Conservation (phyloP, 164 flowering plant genomes). For the Houttuynia cordata region DNA sequence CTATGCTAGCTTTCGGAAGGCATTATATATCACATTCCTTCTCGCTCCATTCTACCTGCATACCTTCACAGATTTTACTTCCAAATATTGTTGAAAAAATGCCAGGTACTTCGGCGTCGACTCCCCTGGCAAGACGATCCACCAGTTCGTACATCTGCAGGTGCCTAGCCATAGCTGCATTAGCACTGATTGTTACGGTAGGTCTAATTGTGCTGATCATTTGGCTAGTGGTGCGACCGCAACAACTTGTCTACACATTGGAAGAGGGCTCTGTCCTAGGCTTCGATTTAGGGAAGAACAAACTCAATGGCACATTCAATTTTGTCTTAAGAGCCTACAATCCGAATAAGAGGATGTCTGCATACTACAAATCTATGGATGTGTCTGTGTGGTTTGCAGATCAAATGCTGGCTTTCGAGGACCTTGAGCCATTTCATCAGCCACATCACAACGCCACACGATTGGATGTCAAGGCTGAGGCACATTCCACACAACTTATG, state of each 20-base stretch:
- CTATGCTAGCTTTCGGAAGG: background rate
- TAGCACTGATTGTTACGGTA: slow-evolving; percentile 32
- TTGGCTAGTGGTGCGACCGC: slow-evolving; percentile 48
- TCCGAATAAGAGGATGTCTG: slow-evolving; percentile 37
- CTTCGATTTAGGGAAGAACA: slow-evolving; percentile 32
- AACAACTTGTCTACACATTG: slow-evolving; percentile 28
- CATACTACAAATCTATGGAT: slow-evolving; percentile 49
- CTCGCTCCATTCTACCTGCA: background rate
- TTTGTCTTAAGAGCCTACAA: slow-evolving; percentile 34
- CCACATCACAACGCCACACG: slow-evolving; percentile 30
- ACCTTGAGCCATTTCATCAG: slow-evolving; percentile 42
- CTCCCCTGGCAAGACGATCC: background rate
- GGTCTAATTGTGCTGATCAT: slow-evolving; percentile 44
- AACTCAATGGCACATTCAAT: slow-evolving; percentile 35
- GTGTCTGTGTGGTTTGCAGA: slow-evolving; percentile 30
- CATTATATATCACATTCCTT: background rate
- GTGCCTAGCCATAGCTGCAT: slow-evolving; percentile 16
- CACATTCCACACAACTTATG: slow-evolving; percentile 19
- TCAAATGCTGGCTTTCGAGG: slow-evolving; percentile 25
- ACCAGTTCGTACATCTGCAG: slow-evolving; percentile 4
- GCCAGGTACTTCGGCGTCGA: background rate
- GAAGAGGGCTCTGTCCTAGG: slow-evolving; percentile 30
- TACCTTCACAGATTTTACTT: too few relatives aligned
- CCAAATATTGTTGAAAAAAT: background rate
- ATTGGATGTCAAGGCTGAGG: slow-evolving; percentile 20